Percentiles rank a stretch among this genome's conserved stretches.
phyloP scores from a whole-genome alignment of 2,329 filamentous ascomycete genomes.

The Colletotrichum eleusines region DNA sequence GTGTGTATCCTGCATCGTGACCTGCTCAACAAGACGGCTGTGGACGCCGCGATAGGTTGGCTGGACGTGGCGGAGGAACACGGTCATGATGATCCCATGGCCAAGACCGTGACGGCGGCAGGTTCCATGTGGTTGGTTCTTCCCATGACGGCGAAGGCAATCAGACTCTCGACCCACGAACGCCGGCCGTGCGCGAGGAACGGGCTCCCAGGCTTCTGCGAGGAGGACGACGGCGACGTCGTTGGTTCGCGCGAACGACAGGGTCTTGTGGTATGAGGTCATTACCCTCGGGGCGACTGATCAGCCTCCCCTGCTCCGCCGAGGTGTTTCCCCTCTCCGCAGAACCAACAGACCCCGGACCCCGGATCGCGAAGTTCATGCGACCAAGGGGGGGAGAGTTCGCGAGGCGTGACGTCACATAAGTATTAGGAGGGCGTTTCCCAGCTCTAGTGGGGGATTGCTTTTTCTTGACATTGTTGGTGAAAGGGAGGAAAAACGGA shows the following conservation, averaged over 20 bases:
- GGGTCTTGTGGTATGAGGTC: neutral
- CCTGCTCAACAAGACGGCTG: neutral
- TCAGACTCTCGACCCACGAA: neutral
- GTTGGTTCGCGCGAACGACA: neutral
- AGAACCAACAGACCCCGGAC: neutral
- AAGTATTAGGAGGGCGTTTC: too few species aligned
- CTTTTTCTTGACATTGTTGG: too few species aligned
- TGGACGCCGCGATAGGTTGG: too few species aligned
- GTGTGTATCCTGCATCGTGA: neutral
- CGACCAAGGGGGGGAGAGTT: neutral
- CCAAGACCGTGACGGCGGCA: too few species aligned
- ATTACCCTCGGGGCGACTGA: neutral
- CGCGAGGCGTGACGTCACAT: neutral
- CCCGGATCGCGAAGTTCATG: conserved; percentile 3
- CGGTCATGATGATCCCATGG: too few species aligned
- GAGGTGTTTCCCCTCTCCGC: neutral
- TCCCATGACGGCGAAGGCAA: too few species aligned
- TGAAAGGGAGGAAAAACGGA: too few species aligned
- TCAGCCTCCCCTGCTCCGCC: neutral
- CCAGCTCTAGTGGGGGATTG: too few species aligned
- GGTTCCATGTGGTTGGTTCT: too few species aligned
- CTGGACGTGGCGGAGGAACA: neutral
- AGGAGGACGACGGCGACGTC: too few species aligned
- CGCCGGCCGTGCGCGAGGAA: neutral
- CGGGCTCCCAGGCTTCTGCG: too few species aligned